Evolutionary conservation across 305 asterid genomes (phyloP).

Genomic region (Ilex paraguariensis): DNA sequence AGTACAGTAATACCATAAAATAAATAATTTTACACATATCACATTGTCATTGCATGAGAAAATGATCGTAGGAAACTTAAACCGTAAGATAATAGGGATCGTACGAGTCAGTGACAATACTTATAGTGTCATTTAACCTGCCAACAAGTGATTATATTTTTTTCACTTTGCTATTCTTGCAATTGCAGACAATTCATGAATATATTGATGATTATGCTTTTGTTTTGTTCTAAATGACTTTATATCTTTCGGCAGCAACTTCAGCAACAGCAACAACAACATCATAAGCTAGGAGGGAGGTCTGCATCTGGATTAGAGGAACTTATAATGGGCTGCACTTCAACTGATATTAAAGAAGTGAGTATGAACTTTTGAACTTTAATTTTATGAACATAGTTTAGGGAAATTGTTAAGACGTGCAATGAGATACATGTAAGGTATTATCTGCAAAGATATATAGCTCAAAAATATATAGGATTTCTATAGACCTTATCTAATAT

Average conservation of each 20-base stretch:
- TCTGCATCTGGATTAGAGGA: constrained; percentile 98
- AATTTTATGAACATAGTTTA: constrained; percentile 1
- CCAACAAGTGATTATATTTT: constrained; percentile 29
- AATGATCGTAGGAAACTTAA: too few species aligned
- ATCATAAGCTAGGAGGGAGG: constrained; percentile 69
- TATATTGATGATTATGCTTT: constrained; percentile 52
- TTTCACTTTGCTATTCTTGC: constrained; percentile 18
- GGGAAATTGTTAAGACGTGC: too few species aligned
- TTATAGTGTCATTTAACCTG: constrained; percentile 19
- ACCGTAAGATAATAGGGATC: too few species aligned
- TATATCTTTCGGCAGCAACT: constrained; percentile 16
- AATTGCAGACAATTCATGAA: constrained; percentile 74
- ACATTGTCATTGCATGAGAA: too few species aligned
- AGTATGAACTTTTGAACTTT: constrained; percentile 30
- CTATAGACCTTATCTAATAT: too few species aligned
- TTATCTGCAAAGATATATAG: too few species aligned
- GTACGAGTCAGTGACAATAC: too few species aligned
- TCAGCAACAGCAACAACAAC: constrained; percentile 45
- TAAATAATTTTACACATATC: too few species aligned
- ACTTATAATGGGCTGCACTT: constrained; percentile 97
- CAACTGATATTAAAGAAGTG: constrained; percentile 76
- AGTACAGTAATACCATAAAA: too few species aligned
- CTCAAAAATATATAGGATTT: too few species aligned
- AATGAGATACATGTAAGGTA: too few species aligned
- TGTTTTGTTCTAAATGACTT: constrained; percentile 13